phyloP scores from a whole-genome alignment of 1,284 basidiomycete species.

The Malassezia slooffiae region DNA sequence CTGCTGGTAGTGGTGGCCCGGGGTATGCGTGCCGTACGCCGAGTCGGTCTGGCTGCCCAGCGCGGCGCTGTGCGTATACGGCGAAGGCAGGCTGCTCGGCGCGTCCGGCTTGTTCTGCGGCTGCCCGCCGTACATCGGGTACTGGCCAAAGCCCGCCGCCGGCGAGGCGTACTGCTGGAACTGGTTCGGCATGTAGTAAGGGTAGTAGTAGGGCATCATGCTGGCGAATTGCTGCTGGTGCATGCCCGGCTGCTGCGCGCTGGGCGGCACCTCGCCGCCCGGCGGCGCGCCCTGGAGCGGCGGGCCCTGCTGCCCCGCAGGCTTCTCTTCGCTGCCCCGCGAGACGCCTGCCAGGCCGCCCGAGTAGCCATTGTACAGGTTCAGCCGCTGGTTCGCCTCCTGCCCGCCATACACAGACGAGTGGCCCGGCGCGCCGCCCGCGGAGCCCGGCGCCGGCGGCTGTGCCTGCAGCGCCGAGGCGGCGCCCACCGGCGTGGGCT shows the following conservation, averaged over 20 bases:
- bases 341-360: no score
- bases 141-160: conserved; percentile 42
- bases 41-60: conserved; percentile 8
- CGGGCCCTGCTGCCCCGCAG: conserved; percentile 16
- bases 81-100: conserved; percentile 34
- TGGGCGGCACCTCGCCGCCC: conserved; percentile 15
- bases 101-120: conserved; percentile 41
- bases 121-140: conserved; percentile 43
- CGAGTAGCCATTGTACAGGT: neutral
- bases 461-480: neutral
- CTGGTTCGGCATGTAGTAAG: conserved; percentile 46
- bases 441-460: neutral
- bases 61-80: conserved; percentile 21
- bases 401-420: conserved; percentile 33
- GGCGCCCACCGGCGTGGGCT: neutral
- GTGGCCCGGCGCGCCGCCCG: conserved; percentile 14
- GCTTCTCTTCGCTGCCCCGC: conserved; percentile 17
- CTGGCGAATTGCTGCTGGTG: conserved; percentile 42
- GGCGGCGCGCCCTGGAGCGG: conserved; percentile 22
- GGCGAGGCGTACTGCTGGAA: conserved; percentile 47
- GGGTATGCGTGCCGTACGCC: conserved; percentile 29
- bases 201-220: conserved; percentile 46
- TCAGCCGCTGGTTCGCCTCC: conserved; percentile 33
- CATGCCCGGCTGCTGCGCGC: conserved; percentile 17
- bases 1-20: conserved; percentile 25